Evolutionary conservation across 352 stramenopile species (phyloP).

Genomic region (Saprolegnia parasitica): DNA sequence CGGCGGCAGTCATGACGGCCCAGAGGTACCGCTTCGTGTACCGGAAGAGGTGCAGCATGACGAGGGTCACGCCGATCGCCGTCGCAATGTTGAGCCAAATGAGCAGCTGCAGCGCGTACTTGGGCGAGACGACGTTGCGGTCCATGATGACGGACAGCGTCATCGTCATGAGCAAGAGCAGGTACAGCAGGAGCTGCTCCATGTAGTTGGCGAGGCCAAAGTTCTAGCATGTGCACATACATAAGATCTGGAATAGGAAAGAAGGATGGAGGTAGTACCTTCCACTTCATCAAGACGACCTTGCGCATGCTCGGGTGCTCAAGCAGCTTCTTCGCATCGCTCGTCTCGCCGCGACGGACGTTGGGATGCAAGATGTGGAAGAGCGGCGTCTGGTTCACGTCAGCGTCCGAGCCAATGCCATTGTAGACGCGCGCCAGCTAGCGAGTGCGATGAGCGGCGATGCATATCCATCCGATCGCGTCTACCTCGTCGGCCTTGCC

Average conservation of each 20-base stretch:
- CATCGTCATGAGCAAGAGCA: conserved; percentile 5
- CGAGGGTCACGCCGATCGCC: not conserved
- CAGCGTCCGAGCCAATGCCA: not conserved
- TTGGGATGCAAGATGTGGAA: conserved; percentile 11
- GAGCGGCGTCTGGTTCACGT: conserved; percentile 4
- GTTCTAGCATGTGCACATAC: not conserved
- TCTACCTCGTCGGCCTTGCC: conserved; percentile 9
- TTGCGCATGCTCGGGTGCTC: conserved; percentile 14
- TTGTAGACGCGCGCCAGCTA: conserved; percentile 16
- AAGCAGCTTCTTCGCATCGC: conserved; percentile 1
- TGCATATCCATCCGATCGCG: no score
- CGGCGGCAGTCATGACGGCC: not conserved
- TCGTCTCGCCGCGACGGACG: not conserved
- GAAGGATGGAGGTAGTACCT: not conserved
- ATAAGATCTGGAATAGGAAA: not conserved
- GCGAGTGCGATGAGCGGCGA: not conserved
- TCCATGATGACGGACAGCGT: conserved; percentile 1
- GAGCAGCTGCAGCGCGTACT: not conserved
- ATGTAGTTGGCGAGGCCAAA: conserved; percentile 17
- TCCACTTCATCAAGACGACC: conserved; percentile 19
- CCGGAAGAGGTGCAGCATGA: conserved; percentile 9
- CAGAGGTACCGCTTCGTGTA: not conserved
- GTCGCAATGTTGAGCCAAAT: conserved; percentile 1
- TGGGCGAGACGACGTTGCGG: not conserved
- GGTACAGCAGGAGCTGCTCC: conserved; percentile 18